phyloP scores from a whole-genome alignment of 257 asterid genomes.

The Voacanga thouarsii region DNA sequence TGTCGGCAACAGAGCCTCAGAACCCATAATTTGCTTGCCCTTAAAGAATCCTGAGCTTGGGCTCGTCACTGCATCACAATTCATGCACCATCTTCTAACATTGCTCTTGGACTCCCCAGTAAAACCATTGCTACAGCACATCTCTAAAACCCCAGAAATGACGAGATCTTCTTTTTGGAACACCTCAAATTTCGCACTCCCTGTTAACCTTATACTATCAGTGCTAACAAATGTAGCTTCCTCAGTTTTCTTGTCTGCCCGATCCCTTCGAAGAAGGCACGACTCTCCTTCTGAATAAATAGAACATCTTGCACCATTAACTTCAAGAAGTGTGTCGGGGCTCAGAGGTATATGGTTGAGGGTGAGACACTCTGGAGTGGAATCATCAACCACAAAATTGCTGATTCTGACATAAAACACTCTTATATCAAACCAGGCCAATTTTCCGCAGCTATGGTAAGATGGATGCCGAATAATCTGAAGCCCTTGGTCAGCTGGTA shows the following conservation, averaged over 20 bases:
- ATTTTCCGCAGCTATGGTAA: constrained; percentile 39
- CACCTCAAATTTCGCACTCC: constrained; percentile 73
- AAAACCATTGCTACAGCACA: constrained; percentile 46
- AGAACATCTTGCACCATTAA: constrained; percentile 65
- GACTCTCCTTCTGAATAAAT: constrained; percentile 57
- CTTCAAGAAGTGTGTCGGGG: constrained; percentile 72
- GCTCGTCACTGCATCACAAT: constrained; percentile 59
- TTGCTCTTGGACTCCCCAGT: constrained; percentile 41
- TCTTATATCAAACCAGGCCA: constrained; percentile 57
- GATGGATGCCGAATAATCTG: constrained; percentile 56
- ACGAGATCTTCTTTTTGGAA: constrained; percentile 53
- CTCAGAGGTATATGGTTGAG: constrained; percentile 64
- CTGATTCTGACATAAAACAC: constrained; percentile 77
- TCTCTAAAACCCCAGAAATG: constrained; percentile 68
- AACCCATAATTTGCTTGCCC: constrained; percentile 49
- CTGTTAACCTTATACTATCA: constrained; percentile 59
- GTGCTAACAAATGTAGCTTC: constrained; percentile 92
- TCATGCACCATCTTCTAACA: constrained; percentile 56
- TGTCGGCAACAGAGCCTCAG: constrained; percentile 52
- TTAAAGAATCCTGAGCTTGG: constrained; percentile 58
- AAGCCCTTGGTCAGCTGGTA: constrained; percentile 43
- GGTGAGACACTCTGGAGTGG: constrained; percentile 66
- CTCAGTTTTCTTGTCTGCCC: constrained; percentile 77
- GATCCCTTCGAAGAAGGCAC: constrained; percentile 65
- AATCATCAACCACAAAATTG: constrained; percentile 57